Conservation (phyloP, 768 basidiomycete species). For the Calocera cornea region DNA sequence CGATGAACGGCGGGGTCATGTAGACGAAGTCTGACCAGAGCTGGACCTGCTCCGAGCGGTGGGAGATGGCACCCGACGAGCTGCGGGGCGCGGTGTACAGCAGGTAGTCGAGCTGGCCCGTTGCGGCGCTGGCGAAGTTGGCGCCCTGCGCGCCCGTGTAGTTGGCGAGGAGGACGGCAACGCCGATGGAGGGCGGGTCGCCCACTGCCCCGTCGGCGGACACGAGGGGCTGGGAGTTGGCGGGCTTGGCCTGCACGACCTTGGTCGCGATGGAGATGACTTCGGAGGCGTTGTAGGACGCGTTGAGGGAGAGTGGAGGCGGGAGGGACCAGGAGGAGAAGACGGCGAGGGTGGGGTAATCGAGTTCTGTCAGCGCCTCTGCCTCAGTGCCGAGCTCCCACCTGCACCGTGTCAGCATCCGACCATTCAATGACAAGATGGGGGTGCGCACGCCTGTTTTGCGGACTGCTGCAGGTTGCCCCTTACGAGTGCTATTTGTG, state of each 20-base stretch:
- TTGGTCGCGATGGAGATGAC: constrained; percentile 34
- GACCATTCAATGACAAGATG: neutral
- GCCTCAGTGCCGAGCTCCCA: constrained; percentile 47
- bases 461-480: neutral
- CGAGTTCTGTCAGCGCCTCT: constrained; percentile 38
- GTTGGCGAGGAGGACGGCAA: constrained; percentile 51
- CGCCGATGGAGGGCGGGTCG: constrained; percentile 69
- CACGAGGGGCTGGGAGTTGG: constrained; percentile 34
- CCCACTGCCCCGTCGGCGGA: constrained; percentile 49
- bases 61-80: constrained; percentile 67
- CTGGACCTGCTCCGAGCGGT: constrained; percentile 53
- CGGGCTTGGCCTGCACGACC: constrained; percentile 24
- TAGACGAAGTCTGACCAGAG: constrained; percentile 72
- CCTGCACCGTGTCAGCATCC: constrained; percentile 22
- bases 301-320: constrained; percentile 22
- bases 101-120: constrained; percentile 49
- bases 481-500: neutral
- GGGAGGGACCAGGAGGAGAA: constrained; percentile 31
- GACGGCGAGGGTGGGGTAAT: constrained; percentile 36
- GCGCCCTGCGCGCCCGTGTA: constrained; percentile 33
- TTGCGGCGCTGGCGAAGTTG: constrained; percentile 44
- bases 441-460: neutral
- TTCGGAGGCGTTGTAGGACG: constrained; percentile 16
- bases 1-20: constrained; percentile 79
- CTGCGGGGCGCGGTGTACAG: constrained; percentile 41